Percentiles rank a stretch among this genome's conserved stretches.
phyloP scores from a whole-genome alignment of 2,329 filamentous ascomycete genomes.

The Neofusicoccum sp. region DNA sequence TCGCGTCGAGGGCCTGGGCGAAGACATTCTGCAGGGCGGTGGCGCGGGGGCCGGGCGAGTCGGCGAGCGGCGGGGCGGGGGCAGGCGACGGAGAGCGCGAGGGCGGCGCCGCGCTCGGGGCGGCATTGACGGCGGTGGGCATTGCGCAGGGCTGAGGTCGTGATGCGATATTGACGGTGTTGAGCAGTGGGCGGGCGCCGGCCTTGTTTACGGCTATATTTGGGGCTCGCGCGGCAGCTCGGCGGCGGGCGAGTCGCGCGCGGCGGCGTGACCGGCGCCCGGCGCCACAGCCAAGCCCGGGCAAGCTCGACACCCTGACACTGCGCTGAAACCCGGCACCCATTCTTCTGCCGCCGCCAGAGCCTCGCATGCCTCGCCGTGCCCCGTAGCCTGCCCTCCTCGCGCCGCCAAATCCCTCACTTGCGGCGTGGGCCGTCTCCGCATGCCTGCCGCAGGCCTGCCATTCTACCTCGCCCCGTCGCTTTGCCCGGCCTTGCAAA shows the following conservation, averaged over 20 bases:
- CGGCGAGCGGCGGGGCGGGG: conserved; percentile 52
- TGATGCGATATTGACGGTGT: not conserved
- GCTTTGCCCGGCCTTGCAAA: not conserved
- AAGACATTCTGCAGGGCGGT: conserved; percentile 60
- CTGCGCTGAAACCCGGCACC: conserved; percentile 3
- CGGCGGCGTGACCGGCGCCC: not conserved
- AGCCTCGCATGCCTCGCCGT: not conserved
- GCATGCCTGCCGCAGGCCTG: not conserved
- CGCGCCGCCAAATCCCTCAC: too few species aligned
- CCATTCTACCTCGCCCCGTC: not conserved
- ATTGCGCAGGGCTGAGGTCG: conserved; percentile 21
- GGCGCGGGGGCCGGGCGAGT: conserved; percentile 59
- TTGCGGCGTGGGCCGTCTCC: not conserved
- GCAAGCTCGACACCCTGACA: conserved; percentile 8
- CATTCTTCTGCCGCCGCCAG: not conserved
- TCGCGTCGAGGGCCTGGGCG: conserved; percentile 57
- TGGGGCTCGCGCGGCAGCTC: not conserved
- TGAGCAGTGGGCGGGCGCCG: conserved; percentile 8
- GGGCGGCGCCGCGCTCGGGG: conserved; percentile 18
- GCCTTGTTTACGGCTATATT: conserved; percentile 15
- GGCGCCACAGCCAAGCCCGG: not conserved
- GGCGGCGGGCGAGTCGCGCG: not conserved
- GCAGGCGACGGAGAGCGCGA: conserved; percentile 51
- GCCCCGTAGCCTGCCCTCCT: not conserved
- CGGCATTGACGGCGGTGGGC: conserved; percentile 28